These are phyloP conservation scores for Geotrichum histeridarum DNA, from an alignment of 1,139 yeast species.

Conservation along the genomic window DNA sequence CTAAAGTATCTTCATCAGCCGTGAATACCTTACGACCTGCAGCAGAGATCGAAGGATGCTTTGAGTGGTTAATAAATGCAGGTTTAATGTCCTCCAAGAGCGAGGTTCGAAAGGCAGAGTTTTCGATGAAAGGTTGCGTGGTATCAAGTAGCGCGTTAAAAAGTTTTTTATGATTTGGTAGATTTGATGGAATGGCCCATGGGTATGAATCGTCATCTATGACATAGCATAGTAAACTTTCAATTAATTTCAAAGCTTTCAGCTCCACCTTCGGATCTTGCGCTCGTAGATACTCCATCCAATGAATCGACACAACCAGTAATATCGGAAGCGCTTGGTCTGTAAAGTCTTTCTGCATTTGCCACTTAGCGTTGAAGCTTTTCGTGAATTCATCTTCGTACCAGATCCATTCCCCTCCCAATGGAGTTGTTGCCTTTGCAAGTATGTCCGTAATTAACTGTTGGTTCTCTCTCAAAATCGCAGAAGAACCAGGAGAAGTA, in stretches of 20 bases:
- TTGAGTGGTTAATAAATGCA: constrained; percentile 17
- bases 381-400: constrained; percentile 21
- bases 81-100: constrained; percentile 17
- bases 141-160: not conserved
- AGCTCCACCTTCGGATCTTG: not conserved
- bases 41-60: constrained; percentile 22
- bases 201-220: constrained; percentile 10
- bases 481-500: not conserved
- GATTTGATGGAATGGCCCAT: constrained; percentile 2
- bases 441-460: constrained; percentile 8
- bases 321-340: constrained; percentile 10
- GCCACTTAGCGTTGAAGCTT: constrained; percentile 7
- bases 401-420: constrained; percentile 27
- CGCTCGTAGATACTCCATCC: constrained; percentile 1
- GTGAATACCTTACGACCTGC: constrained; percentile 22
- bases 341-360: constrained; percentile 5
- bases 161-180: not conserved
- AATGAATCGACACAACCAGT: constrained; percentile 14
- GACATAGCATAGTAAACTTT: constrained; percentile 9
- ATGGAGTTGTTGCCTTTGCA: constrained; percentile 19
- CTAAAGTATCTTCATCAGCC: constrained; percentile 6
- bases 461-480: not conserved
- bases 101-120: not conserved
- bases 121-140: not conserved
- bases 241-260: not conserved